These are phyloP conservation scores for Magnolia kwangsiensis DNA, from an alignment of 164 flowering plant species.

Conservation along the genomic window DNA sequence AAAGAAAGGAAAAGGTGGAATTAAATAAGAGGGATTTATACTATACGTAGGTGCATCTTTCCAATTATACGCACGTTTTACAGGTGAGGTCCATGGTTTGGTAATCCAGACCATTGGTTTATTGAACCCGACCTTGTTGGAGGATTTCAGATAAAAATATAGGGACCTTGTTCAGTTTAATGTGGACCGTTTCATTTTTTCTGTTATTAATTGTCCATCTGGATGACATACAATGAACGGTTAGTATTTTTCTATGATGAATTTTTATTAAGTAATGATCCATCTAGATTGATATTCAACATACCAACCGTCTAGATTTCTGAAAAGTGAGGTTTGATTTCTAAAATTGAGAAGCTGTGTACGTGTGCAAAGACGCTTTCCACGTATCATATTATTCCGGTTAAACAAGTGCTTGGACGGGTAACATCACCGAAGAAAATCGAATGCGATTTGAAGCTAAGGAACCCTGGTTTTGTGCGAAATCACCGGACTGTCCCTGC, in stretches of 20 bases:
- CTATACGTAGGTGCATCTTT: background rate
- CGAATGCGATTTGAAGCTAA: background rate
- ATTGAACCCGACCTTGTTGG: background rate
- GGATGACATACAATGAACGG: too few relatives aligned
- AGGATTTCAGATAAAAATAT: background rate
- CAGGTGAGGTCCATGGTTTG: background rate
- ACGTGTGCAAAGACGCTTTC: background rate
- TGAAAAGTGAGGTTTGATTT: background rate
- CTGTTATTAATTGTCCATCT: too few relatives aligned
- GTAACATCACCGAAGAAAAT: background rate
- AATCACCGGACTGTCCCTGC: background rate
- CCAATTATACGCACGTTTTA: background rate
- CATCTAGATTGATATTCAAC: too few relatives aligned
- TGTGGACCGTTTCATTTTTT: too few relatives aligned
- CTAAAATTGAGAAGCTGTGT: background rate
- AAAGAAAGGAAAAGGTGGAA: conserved; percentile 8
- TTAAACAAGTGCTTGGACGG: background rate
- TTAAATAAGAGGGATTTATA: background rate
- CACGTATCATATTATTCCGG: background rate
- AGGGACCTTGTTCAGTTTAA: too few relatives aligned
- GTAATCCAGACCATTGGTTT: background rate
- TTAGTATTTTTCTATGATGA: too few relatives aligned
- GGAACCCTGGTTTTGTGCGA: background rate
- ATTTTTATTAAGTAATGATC: too few relatives aligned
- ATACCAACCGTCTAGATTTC: background rate